Evolutionary conservation across 2,329 filamentous ascomycete species (phyloP), one percentile per base, ranked within the genome.

Genomic region (Botrytis fragariae): DNA sequence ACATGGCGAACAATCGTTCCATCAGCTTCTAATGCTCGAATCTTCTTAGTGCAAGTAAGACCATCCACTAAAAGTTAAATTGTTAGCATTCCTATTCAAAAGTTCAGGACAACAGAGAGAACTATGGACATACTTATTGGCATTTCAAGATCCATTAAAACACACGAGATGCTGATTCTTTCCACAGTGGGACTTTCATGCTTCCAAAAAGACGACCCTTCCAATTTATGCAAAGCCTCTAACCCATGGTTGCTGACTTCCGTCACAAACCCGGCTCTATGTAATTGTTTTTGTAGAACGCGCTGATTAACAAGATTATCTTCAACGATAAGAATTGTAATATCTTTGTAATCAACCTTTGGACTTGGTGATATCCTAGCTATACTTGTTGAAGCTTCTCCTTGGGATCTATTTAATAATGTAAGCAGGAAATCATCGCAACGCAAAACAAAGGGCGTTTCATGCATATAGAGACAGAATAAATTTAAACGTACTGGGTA

Each of bases 61-160:
- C 93, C 93, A 78, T 95, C 92, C 92, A 94, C 71, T 72, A 45
- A 67, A 25, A 16, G 9, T 25, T 32, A 12, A 44, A 25, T 39
- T 54, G 20, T 72, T 18, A 72, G 61, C n/a, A 42, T 35, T 7
- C 20, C 18, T n/a, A n/a, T 39, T 22, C 20, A 16, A 29, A 44
- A 29, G 16, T 18, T 86, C 20, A 91, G 89, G 76, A 91, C 93
- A 3, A 90, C 90, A 82, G 92, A 87, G 59, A 92, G 92, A 77
- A 8, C 20, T 44, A 8, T 63, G 4, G 18, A 68, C 62, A 48
- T 72, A 72, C 71, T 94, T 64, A 94, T 87, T 1, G 92, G 92
- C 92, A 94, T 94, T 79, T 94, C 92, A 68, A 94, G 85, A 79
- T 95, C 92, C 92, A 94, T 94, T 8, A 94, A 82, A 12, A 94